Conservation (phyloP, 1,284 basidiomycete genomes). For the Tranzscheliella williamsii region DNA sequence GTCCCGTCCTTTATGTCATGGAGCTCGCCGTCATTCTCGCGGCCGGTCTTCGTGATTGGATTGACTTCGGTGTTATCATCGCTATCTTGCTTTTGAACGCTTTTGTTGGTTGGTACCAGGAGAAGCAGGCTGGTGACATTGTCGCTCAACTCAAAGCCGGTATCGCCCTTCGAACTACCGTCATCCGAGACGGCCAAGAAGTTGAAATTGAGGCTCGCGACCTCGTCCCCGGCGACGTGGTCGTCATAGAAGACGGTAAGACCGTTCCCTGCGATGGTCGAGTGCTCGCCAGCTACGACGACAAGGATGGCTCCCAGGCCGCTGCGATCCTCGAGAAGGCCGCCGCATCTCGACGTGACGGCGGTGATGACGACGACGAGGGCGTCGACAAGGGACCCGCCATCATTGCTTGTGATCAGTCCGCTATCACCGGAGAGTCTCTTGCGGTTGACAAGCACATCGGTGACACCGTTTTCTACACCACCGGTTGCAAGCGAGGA, state of each 20-base stretch:
- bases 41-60: slow-evolving; percentile 63
- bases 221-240: slow-evolving; percentile 67
- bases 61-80: slow-evolving; percentile 67
- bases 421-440: slow-evolving; percentile 67
- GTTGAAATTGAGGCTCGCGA: slow-evolving; percentile 66
- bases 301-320: slow-evolving; percentile 59
- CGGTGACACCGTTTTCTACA: slow-evolving; percentile 65
- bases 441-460: slow-evolving; percentile 67
- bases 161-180: slow-evolving; percentile 65
- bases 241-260: slow-evolving; percentile 64
- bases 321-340: slow-evolving; percentile 57
- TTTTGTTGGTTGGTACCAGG: slow-evolving; percentile 68
- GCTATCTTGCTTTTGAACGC: slow-evolving; percentile 64
- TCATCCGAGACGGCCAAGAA: slow-evolving; percentile 65
- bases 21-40: slow-evolving; percentile 62
- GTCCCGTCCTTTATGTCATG: slow-evolving; percentile 63
- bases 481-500: slow-evolving; percentile 65
- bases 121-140: slow-evolving; percentile 66
- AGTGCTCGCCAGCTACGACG: slow-evolving; percentile 64
- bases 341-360: slow-evolving; percentile 50
- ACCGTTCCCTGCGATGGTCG: slow-evolving; percentile 67
- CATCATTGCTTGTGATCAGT: slow-evolving; percentile 66
- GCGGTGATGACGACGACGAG: slow-evolving; percentile 62
- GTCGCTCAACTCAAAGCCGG: slow-evolving; percentile 67
- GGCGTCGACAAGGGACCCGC: slow-evolving; percentile 65